Evolutionary conservation across 1,139 yeast species (phyloP).

Genomic region (Ogataea hybrid): DNA sequence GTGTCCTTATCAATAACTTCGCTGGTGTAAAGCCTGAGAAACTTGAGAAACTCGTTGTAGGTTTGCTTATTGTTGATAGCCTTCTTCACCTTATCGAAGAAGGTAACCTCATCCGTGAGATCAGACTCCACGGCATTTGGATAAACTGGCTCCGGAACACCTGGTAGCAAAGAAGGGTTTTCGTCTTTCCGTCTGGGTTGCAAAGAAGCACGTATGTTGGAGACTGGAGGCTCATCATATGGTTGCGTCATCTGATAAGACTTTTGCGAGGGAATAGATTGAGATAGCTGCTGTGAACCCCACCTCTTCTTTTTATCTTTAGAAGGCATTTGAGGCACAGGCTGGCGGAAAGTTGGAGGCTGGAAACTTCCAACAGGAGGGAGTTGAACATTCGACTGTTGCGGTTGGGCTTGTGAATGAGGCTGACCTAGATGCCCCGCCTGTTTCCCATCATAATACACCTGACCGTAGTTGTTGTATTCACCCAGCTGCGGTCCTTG

Average conservation of each 20-base stretch:
- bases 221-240: conserved; percentile 47
- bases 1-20: conserved; percentile 84
- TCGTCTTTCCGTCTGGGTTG: conserved; percentile 36
- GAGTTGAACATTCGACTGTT: conserved; percentile 44
- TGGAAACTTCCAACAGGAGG: conserved; percentile 98
- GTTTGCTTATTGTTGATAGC: conserved; percentile 86
- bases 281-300: conserved; percentile 14
- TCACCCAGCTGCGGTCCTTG: conserved; percentile 28
- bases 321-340: conserved; percentile 19
- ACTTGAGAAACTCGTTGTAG: conserved; percentile 86
- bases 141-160: conserved; percentile 82
- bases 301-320: conserved; percentile 25
- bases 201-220: conserved; percentile 48
- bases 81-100: conserved; percentile 90
- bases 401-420: conserved; percentile 12
- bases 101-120: conserved; percentile 78
- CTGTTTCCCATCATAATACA: conserved; percentile 25
- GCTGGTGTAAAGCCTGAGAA: conserved; percentile 82
- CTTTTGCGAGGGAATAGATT: conserved; percentile 13
- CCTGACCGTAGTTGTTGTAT: conserved; percentile 19
- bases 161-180: conserved; percentile 76
- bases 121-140: conserved; percentile 62
- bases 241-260: conserved; percentile 30
- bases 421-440: conserved; percentile 4
- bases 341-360: conserved; percentile 56